Evolutionary conservation across 345 rosid genomes (phyloP), one percentile per base, ranked within the genome.

Genomic region (Camelina hispida): DNA sequence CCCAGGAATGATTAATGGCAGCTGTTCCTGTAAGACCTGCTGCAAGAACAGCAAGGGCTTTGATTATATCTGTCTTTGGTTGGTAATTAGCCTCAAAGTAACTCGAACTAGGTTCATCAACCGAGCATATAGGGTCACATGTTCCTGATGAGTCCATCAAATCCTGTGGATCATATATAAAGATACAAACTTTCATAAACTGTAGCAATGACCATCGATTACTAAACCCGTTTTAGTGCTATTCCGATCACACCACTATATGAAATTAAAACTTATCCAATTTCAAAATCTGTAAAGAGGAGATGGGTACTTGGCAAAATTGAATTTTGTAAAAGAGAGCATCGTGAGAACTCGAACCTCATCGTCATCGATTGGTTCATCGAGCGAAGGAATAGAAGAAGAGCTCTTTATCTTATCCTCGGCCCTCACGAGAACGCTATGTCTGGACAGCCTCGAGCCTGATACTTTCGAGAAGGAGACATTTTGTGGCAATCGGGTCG

Each of bases 1-100:
- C 97, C 97, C 99, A 92, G 1, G 97, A 92, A 17, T 87, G 97
- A 67, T 90, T 92, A 69, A 95, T 89, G 20, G 97, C 99, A 66
- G 74, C 75, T 55, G 99, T 75, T 78, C 97, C 99, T 1, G 96
- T 89, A 15, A 80, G 86, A 76, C 94, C 93, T 25, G 90, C 91
- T 18, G 88, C 95, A 35, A 92, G 69, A 69, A 95, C 58, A 37
- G 93, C 94, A 79, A 92, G 64, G 63, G 97, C 95, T 83, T 90
- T 95, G 61, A 84, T 61, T 38, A 85, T 55, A 83, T 90, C 99
- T 10, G 96, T 90, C 89, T 90, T 92, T 23, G 97, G 90, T 81
- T 90, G 90, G 75, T 89, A 89, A 61, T 57, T 72, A 42, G 85
- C 91, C 65, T 87, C 90, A 20, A 85, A 87, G 76, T 92, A 89